Evolutionary conservation across 192 early-diverging fungal genomes (phyloP), one percentile per base, ranked within the genome.

Genomic region (Backusella macrospora): DNA sequence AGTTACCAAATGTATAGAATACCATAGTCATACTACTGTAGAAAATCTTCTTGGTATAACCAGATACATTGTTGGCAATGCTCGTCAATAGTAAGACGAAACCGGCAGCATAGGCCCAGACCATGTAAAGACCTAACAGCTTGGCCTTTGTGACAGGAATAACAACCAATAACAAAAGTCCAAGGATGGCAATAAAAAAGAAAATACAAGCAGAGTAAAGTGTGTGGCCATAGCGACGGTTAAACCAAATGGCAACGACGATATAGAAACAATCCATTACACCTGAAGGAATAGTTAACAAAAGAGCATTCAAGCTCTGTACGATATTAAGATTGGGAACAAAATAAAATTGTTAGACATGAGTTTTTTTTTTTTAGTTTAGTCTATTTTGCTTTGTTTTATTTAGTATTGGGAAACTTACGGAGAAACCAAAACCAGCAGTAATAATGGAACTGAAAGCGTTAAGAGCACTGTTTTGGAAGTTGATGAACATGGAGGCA

Each of bases 31-130:
- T 23, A 59, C 67, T 67, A 45, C 68, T 46, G 38, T 62, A 64
- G 14, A 65, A 73, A 26, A 73, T 69, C 55, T 77, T 77, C 49
- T 77, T 77, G 48, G 76, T 77, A 62, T 77, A 77, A 21, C 76
- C 76, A 13, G 65, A 67, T 15, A 66, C 72, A 62, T 77, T 77
- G 34, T 47, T 43, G 12, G 71, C 64, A 37, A 77, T 23, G 44
- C 42, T 18, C 14, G 40, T 23, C 45, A 77, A 40, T 1, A 77
- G 47, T 26, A 77, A 14, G 23, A 63, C 44, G 43, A 73, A 77
- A n/a, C 59, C 70, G 37, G 69, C 69, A 55, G 40, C 46, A 46
- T 72, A 76, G 16, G n/a, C 55, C 23, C n/a, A 63, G n/a, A 46
- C 26, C 52, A 75, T 47, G 18, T 67, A 75, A 46, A 63, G 44